phyloP scores from a whole-genome alignment of 768 basidiomycete species.

The Naganishia onofrii region DNA sequence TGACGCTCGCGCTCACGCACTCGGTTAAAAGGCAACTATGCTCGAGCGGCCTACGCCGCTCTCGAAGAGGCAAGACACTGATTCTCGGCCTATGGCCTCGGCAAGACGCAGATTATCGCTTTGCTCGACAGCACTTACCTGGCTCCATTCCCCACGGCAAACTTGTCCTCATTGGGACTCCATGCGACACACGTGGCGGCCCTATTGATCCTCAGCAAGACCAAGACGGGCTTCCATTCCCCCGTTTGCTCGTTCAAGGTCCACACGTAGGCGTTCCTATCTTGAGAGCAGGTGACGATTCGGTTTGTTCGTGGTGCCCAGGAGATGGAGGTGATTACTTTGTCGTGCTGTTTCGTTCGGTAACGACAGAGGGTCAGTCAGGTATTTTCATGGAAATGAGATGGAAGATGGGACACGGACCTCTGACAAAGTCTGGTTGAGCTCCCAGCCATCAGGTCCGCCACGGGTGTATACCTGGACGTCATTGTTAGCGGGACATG shows the following conservation, averaged over 20 bases:
- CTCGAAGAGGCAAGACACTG: no score
- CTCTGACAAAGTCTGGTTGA: constrained; percentile 76
- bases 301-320: constrained; percentile 97
- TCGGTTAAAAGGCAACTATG: no score
- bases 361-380: neutral
- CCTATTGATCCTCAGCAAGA: constrained; percentile 87
- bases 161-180: constrained; percentile 98
- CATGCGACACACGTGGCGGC: constrained; percentile 93
- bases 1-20: neutral
- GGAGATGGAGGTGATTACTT: constrained; percentile 93
- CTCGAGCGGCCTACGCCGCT: no score
- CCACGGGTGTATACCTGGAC: constrained; percentile 66
- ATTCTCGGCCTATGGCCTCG: no score
- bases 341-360: constrained; percentile 73
- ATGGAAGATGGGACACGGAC: constrained; percentile 54
- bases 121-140: constrained; percentile 58
- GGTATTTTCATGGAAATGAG: neutral
- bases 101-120: neutral
- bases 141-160: constrained; percentile 95
- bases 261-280: constrained; percentile 99
- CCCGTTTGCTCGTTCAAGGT: constrained; percentile 73
- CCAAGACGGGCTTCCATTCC: constrained; percentile 94
- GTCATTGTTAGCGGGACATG: constrained; percentile 85
- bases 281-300: constrained; percentile 98
- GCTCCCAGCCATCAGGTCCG: constrained; percentile 44